Evolutionary conservation across 768 basidiomycete species (phyloP), one percentile per base, ranked within the genome.

Genomic region (Lactarius evosmus): DNA sequence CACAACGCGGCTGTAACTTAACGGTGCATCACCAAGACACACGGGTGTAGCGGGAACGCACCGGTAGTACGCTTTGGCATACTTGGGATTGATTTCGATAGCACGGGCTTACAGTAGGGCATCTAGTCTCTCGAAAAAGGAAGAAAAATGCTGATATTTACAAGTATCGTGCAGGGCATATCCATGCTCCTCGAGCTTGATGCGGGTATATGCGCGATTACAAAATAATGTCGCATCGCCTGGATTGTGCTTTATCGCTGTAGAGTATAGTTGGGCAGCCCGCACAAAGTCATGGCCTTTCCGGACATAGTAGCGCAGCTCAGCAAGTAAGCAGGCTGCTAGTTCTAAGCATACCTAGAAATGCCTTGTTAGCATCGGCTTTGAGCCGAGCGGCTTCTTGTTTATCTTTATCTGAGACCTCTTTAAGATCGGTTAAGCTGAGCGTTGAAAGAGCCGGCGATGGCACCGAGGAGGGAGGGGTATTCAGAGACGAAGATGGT

Each of bases 111-210:
- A 54, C 16, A 19, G 27, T 14, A 34, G 29, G 33, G 51, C 7
- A 25, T 34, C 46, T 32, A 60, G 34, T 56, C 30, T 34, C 36
- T 36, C 44, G 36, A 19, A 25, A 49, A 33, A 16, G 22, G 16
- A 1, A 38, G 19, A 38, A 41, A 17, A 33, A 41, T 7, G 19
- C 3, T 36, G 36, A 38, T 41, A 83, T 89, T 73, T 71, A 95
- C 94, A 85, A 46, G 93, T 86, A 78, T 98, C 96, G 32, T 79
- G 78, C 30, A 96, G 82, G 17, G 95, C 97, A 72, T 95, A 94
- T 3, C 97, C 97, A 70, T 90, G 89, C 76, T 99, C 88, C 74
- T 99, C 91, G 60, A 98, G 76, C 77, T 92, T 97, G 75, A 95
- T 93, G 56, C 96, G 84, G 16, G 91, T 83, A 75, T 93, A 91